Conservation (phyloP, 495 filamentous ascomycete genomes). For the Chaetomidium leptoderma region DNA sequence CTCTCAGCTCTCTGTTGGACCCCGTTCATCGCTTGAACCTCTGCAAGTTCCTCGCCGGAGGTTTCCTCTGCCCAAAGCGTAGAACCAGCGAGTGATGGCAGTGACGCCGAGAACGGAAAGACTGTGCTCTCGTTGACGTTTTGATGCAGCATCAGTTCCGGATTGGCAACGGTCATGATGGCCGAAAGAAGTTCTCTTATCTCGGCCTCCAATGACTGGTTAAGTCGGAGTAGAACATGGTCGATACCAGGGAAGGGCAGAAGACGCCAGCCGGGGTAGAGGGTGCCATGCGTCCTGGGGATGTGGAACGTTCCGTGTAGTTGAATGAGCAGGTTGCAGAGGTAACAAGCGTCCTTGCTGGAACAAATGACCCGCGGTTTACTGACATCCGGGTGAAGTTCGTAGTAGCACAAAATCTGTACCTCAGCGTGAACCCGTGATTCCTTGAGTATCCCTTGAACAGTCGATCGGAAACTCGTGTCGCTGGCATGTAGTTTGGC, state of each 20-base stretch:
- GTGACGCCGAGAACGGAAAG: slow-evolving; percentile 2
- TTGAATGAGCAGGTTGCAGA: slow-evolving; percentile 44
- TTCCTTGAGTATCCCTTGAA: slow-evolving; percentile 23
- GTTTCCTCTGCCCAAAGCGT: neutral
- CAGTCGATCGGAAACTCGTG: neutral
- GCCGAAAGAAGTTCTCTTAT: slow-evolving; percentile 1
- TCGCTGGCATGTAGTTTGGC: neutral
- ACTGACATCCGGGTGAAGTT: slow-evolving; percentile 22
- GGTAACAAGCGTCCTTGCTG: slow-evolving; percentile 49
- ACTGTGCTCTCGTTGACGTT: slow-evolving; percentile 24
- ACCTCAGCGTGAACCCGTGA: slow-evolving; percentile 50
- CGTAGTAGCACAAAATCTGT: slow-evolving; percentile 44
- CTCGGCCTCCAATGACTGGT: slow-evolving; percentile 7
- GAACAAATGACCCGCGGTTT: slow-evolving; percentile 46
- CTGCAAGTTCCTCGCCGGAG: neutral
- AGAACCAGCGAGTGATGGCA: slow-evolving; percentile 10
- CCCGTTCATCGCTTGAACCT: too few species aligned
- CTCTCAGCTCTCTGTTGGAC: neutral
- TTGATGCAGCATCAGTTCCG: neutral
- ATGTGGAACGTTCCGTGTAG: slow-evolving; percentile 40
- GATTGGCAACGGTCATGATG: neutral
- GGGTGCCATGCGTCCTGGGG: slow-evolving; percentile 38
- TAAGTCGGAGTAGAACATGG: slow-evolving; percentile 8
- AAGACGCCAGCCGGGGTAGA: slow-evolving; percentile 40
- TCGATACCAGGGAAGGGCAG: slow-evolving; percentile 14